Percentiles rank a stretch among this genome's conserved stretches.
phyloP scores from a whole-genome alignment of 805 yeast species.

The Metahyphopichia silvanorum region DNA sequence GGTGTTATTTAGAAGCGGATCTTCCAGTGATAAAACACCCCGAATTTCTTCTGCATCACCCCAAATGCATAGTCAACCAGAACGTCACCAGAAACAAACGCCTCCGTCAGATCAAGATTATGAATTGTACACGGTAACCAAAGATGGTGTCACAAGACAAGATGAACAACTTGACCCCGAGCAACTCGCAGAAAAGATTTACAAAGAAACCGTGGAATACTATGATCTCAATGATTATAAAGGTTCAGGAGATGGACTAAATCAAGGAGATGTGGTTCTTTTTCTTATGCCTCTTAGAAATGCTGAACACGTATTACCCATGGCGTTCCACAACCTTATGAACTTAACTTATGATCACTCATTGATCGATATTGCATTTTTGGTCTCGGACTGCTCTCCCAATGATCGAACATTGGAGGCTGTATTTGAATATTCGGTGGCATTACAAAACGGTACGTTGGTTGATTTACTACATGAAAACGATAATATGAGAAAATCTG shows the following conservation, averaged over 20 bases:
- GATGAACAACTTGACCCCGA: slow-evolving; percentile 6
- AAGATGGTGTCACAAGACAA: slow-evolving; percentile 21
- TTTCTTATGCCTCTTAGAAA: slow-evolving; percentile 75
- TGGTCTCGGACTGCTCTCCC: slow-evolving; percentile 77
- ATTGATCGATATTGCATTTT: slow-evolving; percentile 73
- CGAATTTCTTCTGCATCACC: slow-evolving; percentile 1
- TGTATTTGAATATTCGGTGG: slow-evolving; percentile 60
- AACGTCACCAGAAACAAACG: slow-evolving; percentile 2
- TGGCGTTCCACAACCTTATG: slow-evolving; percentile 84
- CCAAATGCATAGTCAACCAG: neutral
- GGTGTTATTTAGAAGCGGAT: slow-evolving; percentile 2
- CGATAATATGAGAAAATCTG: slow-evolving; percentile 28
- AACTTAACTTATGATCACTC: slow-evolving; percentile 82
- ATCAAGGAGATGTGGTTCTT: slow-evolving; percentile 59
- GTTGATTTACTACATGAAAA: slow-evolving; percentile 44
- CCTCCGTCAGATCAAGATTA: slow-evolving; percentile 6
- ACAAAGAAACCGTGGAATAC: slow-evolving; percentile 49
- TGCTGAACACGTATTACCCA: slow-evolving; percentile 71
- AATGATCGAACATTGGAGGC: slow-evolving; percentile 64
- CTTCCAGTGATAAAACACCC: neutral
- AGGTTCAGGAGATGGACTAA: slow-evolving; percentile 50
- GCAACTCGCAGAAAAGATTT: slow-evolving; percentile 28
- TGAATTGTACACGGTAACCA: slow-evolving; percentile 27
- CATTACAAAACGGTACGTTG: slow-evolving; percentile 69
- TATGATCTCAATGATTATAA: slow-evolving; percentile 59